phyloP scores from a whole-genome alignment of 768 basidiomycete genomes.

The Phlegmacium glaucopus region DNA sequence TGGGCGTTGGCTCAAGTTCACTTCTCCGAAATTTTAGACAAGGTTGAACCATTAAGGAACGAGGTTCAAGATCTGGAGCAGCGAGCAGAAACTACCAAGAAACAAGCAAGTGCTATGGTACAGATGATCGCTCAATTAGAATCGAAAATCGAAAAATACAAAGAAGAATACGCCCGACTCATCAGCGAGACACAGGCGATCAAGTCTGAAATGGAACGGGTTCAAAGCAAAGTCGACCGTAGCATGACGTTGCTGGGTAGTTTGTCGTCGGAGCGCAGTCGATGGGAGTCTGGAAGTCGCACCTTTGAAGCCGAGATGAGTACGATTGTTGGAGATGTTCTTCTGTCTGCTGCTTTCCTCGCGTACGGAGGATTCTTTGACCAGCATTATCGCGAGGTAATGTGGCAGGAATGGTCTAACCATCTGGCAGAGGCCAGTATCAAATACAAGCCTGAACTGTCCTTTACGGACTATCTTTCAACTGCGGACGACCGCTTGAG shows the following conservation, averaged over 20 bases:
- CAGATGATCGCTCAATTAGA: conserved; percentile 92
- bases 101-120: conserved; percentile 87
- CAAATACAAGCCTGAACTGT: conserved; percentile 89
- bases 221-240: conserved; percentile 94
- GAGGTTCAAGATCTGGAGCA: conserved; percentile 92
- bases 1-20: conserved; percentile 97
- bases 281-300: conserved; percentile 93
- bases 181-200: conserved; percentile 98
- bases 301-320: conserved; percentile 98
- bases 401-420: conserved; percentile 94
- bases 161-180: conserved; percentile 94
- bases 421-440: conserved; percentile 88
- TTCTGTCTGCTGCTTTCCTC: conserved; percentile 93
- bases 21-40: conserved; percentile 96
- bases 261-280: conserved; percentile 87
- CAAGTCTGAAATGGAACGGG: conserved; percentile 96
- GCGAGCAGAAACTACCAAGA: conserved; percentile 93
- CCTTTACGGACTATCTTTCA: conserved; percentile 92
- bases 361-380: conserved; percentile 99
- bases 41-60: conserved; percentile 92
- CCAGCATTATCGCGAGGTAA: conserved; percentile 93
- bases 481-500: conserved; percentile 93
- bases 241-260: conserved; percentile 94
- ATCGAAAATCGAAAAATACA: conserved; percentile 88
- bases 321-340: conserved; percentile 95